Conservation (phyloP, 1,284 basidiomycete genomes). For the Pascua guehoae region DNA sequence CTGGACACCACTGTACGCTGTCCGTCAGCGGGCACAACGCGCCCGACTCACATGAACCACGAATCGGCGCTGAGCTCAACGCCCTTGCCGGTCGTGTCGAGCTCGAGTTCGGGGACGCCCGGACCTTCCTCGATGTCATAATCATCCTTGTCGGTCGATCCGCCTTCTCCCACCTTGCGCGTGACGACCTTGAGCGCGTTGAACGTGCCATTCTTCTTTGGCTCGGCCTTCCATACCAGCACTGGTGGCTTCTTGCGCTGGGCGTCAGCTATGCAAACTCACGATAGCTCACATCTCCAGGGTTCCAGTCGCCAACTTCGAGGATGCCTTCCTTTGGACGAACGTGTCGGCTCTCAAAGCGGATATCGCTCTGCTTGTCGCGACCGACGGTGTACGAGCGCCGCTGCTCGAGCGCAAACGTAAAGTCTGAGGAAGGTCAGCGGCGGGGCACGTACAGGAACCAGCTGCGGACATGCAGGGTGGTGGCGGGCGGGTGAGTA, state of each 20-base stretch:
- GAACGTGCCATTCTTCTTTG: conserved; percentile 28
- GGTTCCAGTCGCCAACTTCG: conserved; percentile 36
- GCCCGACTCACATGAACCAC: conserved; percentile 32
- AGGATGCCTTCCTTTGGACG: conserved; percentile 31
- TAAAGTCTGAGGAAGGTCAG: conserved; percentile 29
- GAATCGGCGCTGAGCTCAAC: conserved; percentile 4
- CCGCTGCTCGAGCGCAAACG: conserved; percentile 37
- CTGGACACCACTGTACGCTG: conserved; percentile 14
- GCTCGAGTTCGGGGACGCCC: conserved; percentile 14
- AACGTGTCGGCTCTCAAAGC: conserved; percentile 22
- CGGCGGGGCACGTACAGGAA: neutral
- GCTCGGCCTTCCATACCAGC: conserved; percentile 26
- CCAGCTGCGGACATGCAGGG: neutral
- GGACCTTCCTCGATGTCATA: conserved; percentile 21
- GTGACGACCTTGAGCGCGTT: conserved; percentile 21
- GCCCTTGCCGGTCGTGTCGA: conserved; percentile 21
- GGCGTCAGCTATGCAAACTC: neutral
- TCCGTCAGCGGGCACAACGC: neutral
- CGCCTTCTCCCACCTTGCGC: conserved; percentile 9
- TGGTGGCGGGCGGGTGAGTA: neutral
- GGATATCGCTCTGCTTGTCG: conserved; percentile 31
- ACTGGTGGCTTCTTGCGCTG: conserved; percentile 20
- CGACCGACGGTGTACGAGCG: conserved; percentile 36
- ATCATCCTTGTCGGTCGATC: conserved; percentile 22
- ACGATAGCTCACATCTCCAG: conserved; percentile 26